These are phyloP conservation scores for Rhizopogon salebrosus DNA, from an alignment of 768 basidiomycete genomes.

Conservation along the genomic window DNA sequence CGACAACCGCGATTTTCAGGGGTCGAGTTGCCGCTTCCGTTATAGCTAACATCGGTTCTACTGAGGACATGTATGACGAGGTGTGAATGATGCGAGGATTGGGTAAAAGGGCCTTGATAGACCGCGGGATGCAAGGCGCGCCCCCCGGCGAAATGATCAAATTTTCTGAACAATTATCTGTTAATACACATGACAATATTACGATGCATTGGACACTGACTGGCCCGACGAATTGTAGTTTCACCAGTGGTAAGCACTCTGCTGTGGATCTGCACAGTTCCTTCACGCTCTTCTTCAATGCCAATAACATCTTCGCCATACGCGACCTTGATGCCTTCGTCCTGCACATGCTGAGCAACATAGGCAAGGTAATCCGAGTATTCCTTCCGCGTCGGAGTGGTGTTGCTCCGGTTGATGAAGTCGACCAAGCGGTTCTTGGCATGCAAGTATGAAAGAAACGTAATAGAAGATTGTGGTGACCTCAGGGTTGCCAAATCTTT, in stretches of 20 bases:
- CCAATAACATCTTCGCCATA: slow-evolving; percentile 44
- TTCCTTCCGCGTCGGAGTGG: slow-evolving; percentile 47
- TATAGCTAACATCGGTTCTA: slow-evolving; percentile 29
- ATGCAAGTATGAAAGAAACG: slow-evolving; percentile 50
- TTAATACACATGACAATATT: not conserved
- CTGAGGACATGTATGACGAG: slow-evolving; percentile 36
- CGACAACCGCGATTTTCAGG: slow-evolving; percentile 40
- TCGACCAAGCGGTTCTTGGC: slow-evolving; percentile 41
- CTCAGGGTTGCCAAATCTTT: slow-evolving; percentile 52
- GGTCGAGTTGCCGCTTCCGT: slow-evolving; percentile 20
- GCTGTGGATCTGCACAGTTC: slow-evolving; percentile 35
- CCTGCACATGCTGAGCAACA: slow-evolving; percentile 42
- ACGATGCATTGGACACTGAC: slow-evolving; percentile 24
- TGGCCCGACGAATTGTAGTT: slow-evolving; percentile 28
- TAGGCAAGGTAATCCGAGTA: slow-evolving; percentile 51
- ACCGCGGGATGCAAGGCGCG: slow-evolving; percentile 35
- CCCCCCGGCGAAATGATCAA: slow-evolving; percentile 50
- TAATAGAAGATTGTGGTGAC: slow-evolving; percentile 44
- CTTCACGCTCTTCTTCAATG: slow-evolving; percentile 27
- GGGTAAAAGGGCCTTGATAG: slow-evolving; percentile 25
- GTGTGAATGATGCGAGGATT: slow-evolving; percentile 40
- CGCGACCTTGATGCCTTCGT: slow-evolving; percentile 36
- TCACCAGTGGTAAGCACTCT: slow-evolving; percentile 31
- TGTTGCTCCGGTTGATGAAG: slow-evolving; percentile 51
- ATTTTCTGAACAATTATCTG: slow-evolving; percentile 28